Base-by-base conservation (phyloP, 177 flowering plant genomes). In the Telopea speciosissima region DNA sequence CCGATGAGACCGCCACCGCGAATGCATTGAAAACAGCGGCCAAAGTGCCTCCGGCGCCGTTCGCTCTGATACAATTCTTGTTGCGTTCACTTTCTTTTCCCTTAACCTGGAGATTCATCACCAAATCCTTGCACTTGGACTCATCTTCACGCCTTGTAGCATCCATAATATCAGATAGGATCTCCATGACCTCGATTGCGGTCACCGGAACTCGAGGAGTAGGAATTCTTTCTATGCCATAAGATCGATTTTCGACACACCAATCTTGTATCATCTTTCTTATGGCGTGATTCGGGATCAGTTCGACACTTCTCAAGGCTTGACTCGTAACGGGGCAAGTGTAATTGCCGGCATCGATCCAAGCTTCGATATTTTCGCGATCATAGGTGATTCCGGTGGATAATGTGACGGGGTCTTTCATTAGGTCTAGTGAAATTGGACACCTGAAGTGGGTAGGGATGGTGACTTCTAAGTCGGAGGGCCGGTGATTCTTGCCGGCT, bases 381-480 rank as follows among this genome's bases (percentile, higher is more conserved):
- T 80, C 83, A 31, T 80, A 75, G 3, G 80, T 80, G 8, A 77
- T 75, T 2, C 80, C 83, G 23, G 82, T 63, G 5, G 78, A 77
- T 54, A 80, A 33, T 6, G 78, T 80, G 0, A 77, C 82, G 8
- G 80, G 82, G n/a, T 77, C 79, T 22, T 75, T 77, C 82, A 80
- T 80, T 7, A 80, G 59, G 0, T 68, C 52, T 1, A 62, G 65
- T 24, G 65, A 62, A 2, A 62, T 26, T 26, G 65, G 65, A 25
- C 65, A 62, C 31, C 19, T 26, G 33, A 62, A 62, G 24, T 62
- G 31, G 31, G 33, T 24, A 8, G 65, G 65, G n/a, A 62, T 56
- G 23, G 61, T 56, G 61, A 56, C 61, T n/a, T 56, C 24, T 19
- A 56, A 17, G 24, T n/a, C 61, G 19, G 14, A 12, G 24, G 24